Evolutionary conservation across 2,329 filamentous ascomycete genomes (phyloP), one percentile per base, ranked within the genome.

Genomic region (Aspergillus puulaauensis): DNA sequence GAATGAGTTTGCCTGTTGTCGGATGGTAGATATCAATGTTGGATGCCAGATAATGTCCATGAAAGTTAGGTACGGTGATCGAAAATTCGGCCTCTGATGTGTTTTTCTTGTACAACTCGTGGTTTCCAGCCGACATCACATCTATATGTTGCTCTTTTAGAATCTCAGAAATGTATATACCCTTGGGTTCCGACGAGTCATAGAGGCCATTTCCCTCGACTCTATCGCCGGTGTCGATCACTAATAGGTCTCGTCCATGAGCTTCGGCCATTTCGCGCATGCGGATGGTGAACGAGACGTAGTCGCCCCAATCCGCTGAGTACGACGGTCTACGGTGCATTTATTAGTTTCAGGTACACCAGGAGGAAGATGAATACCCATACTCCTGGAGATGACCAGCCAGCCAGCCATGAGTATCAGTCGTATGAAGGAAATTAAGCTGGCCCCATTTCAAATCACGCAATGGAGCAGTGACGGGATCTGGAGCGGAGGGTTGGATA

Each of bases 271-370:
- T 87, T 64, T 86, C 83, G 56, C 86, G 89, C 81, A 99, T 86
- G 70, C 93, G 91, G 37, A 88, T 81, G 35, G 92, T 86, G 71
- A 99, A 97, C 6, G 93, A 97, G 67, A 98, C 84, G 75, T 98
- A 99, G 77, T 99, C 95, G 58, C 95, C 95, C 92, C 95, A 98
- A 75, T 99, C 95, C 47, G 91, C 93, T 6, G 91, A 93, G 75
- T 96, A 99, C 59, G 95, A 93, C 3, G 91, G 83, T 77, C 89
- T 91, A 61, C 41, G 65, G 59, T 56, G 67, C 57, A 64, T 64
- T 64, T 56, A 52, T 48, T 54, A 54, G 53, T 47, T 21, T 45
- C 7, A 23, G 50, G n/a, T 15, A 47, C 27, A 31, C 15, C 12
- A 31, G 4, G 46, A 24, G 54, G 37, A 45, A 56, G 56, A 37